Base-by-base conservation (phyloP, 805 yeast genomes). In the Pichia cephalocereana region DNA sequence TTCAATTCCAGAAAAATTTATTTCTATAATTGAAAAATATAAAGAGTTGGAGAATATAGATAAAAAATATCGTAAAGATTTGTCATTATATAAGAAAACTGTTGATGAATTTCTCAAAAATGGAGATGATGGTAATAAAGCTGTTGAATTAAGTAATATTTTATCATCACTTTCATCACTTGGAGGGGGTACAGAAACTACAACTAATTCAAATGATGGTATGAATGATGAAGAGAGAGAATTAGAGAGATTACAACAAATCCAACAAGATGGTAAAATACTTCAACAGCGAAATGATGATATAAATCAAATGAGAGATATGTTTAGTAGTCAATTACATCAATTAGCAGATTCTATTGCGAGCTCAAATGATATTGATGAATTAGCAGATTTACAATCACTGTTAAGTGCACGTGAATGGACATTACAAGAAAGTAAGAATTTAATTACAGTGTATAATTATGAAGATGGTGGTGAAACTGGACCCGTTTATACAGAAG, bases 151-250 rank as follows among this genome's bases (percentile, higher is more conserved):
- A 1, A 44, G 28, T 36, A 48, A 31, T 17, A 14, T 48, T 17
- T 37, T 48, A 17, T 36, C 41, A 17, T 48, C 51, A 3, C 38
- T 48, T 19, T 48, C 51, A 6, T 38, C 51, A 1, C 37, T 34
- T 14, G 37, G 37, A 28, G 36, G 14, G n/a, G 40, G 30, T 26
- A 9, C 17, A n/a, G 45, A 32, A 6, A 19, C 12, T 11, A 38
- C 12, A 6, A 18, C 8, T 42, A 38, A 32, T 6, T 15, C 27
- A 8, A 37, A 41, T 19, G 43, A 47, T 28, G 46, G 40, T 5
- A 41, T 40, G 23, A 46, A 23, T 47, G 41, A 17, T 40, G 38
- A 8, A 6, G 38, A n/a, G 15, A 38, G 12, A 14, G 31, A 32
- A 17, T 14, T n/a, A 23, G 32, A 26, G 12, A 18, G 30, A 40